Evolutionary conservation across 345 rosid genomes (phyloP).

Genomic region (Arabidopsis arenosa): DNA sequence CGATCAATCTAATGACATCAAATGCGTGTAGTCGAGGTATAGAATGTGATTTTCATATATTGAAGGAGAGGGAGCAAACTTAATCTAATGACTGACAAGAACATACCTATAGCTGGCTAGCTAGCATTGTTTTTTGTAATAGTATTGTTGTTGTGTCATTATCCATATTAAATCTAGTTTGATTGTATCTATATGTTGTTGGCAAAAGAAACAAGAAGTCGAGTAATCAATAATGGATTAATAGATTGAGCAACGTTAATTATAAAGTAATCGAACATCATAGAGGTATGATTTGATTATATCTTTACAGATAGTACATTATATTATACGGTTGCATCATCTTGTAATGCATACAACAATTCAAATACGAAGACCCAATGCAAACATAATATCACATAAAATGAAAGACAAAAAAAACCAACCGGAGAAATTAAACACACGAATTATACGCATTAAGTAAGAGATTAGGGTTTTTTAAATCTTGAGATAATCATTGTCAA

Average conservation of each 20-base stretch:
- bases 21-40: not conserved
- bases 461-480: slow-evolving; percentile 16
- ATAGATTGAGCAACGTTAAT: slow-evolving; percentile 10
- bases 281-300: slow-evolving; percentile 10
- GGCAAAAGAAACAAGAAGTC: not conserved
- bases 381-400: slow-evolving; percentile 22
- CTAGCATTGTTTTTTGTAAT: not conserved
- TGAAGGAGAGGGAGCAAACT: not conserved
- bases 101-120: not conserved
- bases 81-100: not conserved
- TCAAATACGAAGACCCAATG: slow-evolving; percentile 23
- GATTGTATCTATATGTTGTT: not conserved
- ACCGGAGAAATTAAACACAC: not conserved
- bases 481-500: slow-evolving; percentile 49
- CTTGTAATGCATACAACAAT: not conserved
- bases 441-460: not conserved
- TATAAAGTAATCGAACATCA: slow-evolving; percentile 10
- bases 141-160: not conserved
- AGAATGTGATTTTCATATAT: not conserved
- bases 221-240: not conserved
- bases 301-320: slow-evolving; percentile 12
- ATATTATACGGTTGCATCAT: slow-evolving; percentile 19
- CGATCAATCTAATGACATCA: slow-evolving; percentile 12
- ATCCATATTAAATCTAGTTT: not conserved
- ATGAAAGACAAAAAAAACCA: not conserved